A percentile compares a stretch with the other conserved stretches of the same genome.
Evolutionary conservation across 2,329 filamentous ascomycete genomes (phyloP).

Genomic region (Neospermospora avenae): DNA sequence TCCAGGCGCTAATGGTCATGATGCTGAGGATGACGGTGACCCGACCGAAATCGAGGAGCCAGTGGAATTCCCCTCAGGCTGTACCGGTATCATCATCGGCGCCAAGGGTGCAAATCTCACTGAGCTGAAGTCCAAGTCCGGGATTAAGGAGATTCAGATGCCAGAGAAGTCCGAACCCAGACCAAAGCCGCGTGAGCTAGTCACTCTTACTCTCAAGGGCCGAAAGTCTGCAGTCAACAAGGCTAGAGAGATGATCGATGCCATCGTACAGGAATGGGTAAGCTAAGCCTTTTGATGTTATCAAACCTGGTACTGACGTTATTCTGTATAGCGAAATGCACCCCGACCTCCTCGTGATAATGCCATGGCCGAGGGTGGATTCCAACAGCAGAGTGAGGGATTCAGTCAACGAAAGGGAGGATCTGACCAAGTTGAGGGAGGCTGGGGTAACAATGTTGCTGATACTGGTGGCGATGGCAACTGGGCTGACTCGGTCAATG

Average conservation of each 20-base stretch:
- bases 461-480: background rate
- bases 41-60: background rate
- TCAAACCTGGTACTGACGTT: background rate
- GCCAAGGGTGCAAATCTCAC: constrained; percentile 11
- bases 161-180: constrained; percentile 7
- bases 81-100: constrained; percentile 11
- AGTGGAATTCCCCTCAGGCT: constrained; percentile 6
- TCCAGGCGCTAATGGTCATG: background rate
- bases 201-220: constrained; percentile 12
- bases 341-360: constrained; percentile 11
- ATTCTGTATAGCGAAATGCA: constrained; percentile 6
- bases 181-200: background rate
- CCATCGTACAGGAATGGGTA: constrained; percentile 17
- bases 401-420: background rate
- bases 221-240: background rate
- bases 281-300: background rate
- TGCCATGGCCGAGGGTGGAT: background rate
- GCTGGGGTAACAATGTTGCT: background rate
- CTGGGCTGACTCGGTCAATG: background rate
- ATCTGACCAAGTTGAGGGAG: background rate
- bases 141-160: constrained; percentile 14
- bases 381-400: background rate
- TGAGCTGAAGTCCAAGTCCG: background rate
- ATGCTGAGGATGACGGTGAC: background rate
- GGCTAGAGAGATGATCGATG: constrained; percentile 7